A percentile compares a stretch with the other conserved stretches of the same genome.
Evolutionary conservation across 768 basidiomycete genomes (phyloP).

Genomic region (Suillus fuscotomentosus): DNA sequence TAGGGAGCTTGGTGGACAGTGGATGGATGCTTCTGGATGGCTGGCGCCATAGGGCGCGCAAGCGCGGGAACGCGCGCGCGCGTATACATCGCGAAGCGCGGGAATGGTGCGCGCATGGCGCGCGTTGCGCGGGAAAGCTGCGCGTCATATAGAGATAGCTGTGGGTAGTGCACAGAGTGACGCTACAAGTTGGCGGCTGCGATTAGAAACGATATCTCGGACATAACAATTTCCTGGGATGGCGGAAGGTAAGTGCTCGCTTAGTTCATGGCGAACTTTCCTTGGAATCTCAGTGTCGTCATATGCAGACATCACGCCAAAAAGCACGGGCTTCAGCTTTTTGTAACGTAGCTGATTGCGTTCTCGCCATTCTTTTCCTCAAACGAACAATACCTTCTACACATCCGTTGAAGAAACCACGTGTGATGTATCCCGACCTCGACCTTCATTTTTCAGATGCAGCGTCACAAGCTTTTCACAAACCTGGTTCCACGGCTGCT

Average conservation of each 20-base stretch:
- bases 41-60: too few species aligned
- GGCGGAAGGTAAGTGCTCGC: slow-evolving; percentile 63
- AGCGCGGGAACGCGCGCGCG: too few species aligned
- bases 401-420: slow-evolving; percentile 38
- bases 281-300: neutral
- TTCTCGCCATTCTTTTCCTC: slow-evolving; percentile 76
- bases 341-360: slow-evolving; percentile 91
- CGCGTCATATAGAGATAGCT: too few species aligned
- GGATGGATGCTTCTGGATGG: too few species aligned
- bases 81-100: too few species aligned
- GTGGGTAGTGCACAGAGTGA: too few species aligned
- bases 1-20: too few species aligned
- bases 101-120: too few species aligned
- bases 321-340: slow-evolving; percentile 79
- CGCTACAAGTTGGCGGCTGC: too few species aligned
- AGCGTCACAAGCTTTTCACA: slow-evolving; percentile 74
- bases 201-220: slow-evolving; percentile 47
- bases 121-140: too few species aligned
- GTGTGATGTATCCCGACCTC: slow-evolving; percentile 88
- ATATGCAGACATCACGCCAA: slow-evolving; percentile 74
- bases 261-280: neutral
- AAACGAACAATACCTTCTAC: slow-evolving; percentile 35
- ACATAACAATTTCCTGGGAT: slow-evolving; percentile 85
- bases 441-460: slow-evolving; percentile 93
- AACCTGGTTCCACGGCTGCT: slow-evolving; percentile 31